Percentiles rank a stretch among this genome's conserved stretches.
Evolutionary conservation across 352 stramenopile species (phyloP).

Genomic region (Globisporangium cederbergense): DNA sequence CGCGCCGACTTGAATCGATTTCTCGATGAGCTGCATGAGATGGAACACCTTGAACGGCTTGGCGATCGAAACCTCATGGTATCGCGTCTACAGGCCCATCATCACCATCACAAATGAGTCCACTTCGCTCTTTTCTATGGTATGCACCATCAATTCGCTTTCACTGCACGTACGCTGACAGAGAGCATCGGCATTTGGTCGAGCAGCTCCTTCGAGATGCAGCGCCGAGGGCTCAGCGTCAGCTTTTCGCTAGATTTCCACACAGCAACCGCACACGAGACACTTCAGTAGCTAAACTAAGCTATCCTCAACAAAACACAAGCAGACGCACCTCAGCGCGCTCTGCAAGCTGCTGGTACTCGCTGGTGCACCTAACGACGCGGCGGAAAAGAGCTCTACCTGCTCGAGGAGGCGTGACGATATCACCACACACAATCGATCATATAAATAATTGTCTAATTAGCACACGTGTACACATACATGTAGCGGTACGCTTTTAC

Average conservation of each 20-base stretch:
- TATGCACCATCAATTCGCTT: background rate
- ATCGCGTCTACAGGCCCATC: slow-evolving; percentile 32
- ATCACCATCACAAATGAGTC: background rate
- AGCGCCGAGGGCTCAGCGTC: slow-evolving; percentile 38
- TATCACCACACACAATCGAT: background rate
- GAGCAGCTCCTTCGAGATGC: slow-evolving; percentile 63
- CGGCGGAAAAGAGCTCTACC: slow-evolving; percentile 29
- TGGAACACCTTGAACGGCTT: slow-evolving; percentile 72
- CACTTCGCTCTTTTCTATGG: background rate
- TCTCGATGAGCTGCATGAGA: slow-evolving; percentile 78
- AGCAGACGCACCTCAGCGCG: background rate
- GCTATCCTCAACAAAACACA: background rate
- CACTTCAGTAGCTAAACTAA: background rate
- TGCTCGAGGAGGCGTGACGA: slow-evolving; percentile 1
- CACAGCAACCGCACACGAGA: background rate
- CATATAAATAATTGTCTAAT: background rate
- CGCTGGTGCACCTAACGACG: slow-evolving; percentile 2
- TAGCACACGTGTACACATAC: background rate
- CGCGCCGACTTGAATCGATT: slow-evolving; percentile 70
- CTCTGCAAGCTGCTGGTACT: slow-evolving; percentile 7
- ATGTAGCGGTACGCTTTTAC: too few species aligned
- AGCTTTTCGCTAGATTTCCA: slow-evolving; percentile 24
- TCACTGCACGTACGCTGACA: slow-evolving; percentile 34
- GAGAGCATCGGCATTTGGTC: slow-evolving; percentile 68
- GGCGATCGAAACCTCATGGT: slow-evolving; percentile 49